Base-by-base conservation (phyloP, 2,329 filamentous ascomycete genomes). In the Balansia obtecta region DNA sequence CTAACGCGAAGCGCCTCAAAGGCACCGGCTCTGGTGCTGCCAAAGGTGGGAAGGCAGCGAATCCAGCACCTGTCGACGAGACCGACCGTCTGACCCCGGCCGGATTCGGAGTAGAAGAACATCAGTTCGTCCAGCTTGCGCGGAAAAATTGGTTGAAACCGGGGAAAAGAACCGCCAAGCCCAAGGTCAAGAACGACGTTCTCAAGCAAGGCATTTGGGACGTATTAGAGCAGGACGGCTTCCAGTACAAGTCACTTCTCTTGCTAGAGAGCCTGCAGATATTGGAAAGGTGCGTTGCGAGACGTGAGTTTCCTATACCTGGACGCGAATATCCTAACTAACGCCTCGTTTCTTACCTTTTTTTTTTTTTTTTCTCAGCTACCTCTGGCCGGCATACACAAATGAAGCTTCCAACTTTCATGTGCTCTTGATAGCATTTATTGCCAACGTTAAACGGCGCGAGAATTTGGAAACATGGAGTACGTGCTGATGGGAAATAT, bases 331-430 rank as follows among this genome's bases (percentile, higher is more conserved):
- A 27, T 27, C 27, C 27, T 27, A 27, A 27, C 27, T 27, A 27
- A 27, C 27, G 8, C 27, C 27, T 27, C 27, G 27, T 27, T 27
- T 22, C 8, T 10, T n/a, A n/a, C n/a, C n/a, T n/a, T n/a, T 41
- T 11, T n/a, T 22, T n/a, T 30, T 9, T 37, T 11, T 12, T 15
- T n/a, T n/a, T 7, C 8, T 9, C 53, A 87, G 88, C 62, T 97
- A 95, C 63, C 76, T 98, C 30, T 98, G 93, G 93, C 93, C 93
- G 44, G 88, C 86, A 48, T 98, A 94, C 65, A 82, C 79, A 12
- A 87, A 95, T 56, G 83, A 93, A 60, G 82, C 88, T 4, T 95
- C 91, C 33, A 94, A 98, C 65, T 84, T 89, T 61, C 91, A 98
- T 65, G 85, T 96, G 49, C 73, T 97, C 34, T 74, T 98, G 54